Conservation (phyloP, 139 green algal genomes). For the Microglena sp. region DNA sequence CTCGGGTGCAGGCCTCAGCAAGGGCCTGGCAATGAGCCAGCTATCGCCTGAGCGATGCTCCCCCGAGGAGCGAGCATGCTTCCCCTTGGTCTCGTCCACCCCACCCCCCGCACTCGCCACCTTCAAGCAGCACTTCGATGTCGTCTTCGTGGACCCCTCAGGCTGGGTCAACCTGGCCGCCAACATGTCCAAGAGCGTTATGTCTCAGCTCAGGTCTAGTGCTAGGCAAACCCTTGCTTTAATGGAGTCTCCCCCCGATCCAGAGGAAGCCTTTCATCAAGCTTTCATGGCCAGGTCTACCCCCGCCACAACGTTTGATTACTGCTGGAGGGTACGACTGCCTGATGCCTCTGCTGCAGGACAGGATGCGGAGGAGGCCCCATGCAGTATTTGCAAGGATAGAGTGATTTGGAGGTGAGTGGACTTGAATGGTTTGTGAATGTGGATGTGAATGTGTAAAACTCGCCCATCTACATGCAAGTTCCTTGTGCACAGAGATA, state of each 20-base stretch:
- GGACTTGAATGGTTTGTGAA: too few relatives aligned
- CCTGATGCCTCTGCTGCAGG: too few relatives aligned
- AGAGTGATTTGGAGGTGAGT: too few relatives aligned
- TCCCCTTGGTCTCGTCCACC: constrained; percentile 6
- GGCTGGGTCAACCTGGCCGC: constrained; percentile 59
- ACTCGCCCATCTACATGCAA: too few relatives aligned
- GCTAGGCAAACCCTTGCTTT: constrained; percentile 32
- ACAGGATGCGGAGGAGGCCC: too few relatives aligned
- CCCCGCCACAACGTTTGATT: constrained; percentile 42
- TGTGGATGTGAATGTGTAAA: too few relatives aligned
- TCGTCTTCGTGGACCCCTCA: constrained; percentile 48
- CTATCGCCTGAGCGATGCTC: too few relatives aligned
- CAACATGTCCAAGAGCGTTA: constrained; percentile 18
- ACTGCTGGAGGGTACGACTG: constrained; percentile 27
- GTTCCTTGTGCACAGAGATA: too few relatives aligned
- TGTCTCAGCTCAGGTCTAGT: constrained; percentile 13
- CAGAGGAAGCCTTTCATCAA: constrained; percentile 41
- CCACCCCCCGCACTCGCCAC: constrained; percentile 15
- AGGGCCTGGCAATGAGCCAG: constrained; percentile 35
- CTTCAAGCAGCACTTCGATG: constrained; percentile 24
- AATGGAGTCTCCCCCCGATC: constrained; percentile 24
- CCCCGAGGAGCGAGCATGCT: too few relatives aligned
- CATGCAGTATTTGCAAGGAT: too few relatives aligned
- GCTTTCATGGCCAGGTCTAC: constrained; percentile 25
- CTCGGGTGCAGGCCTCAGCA: constrained; percentile 25